These are phyloP conservation scores for Colletotrichum phormii DNA, from an alignment of 2,329 filamentous ascomycete genomes.

Conservation along the genomic window DNA sequence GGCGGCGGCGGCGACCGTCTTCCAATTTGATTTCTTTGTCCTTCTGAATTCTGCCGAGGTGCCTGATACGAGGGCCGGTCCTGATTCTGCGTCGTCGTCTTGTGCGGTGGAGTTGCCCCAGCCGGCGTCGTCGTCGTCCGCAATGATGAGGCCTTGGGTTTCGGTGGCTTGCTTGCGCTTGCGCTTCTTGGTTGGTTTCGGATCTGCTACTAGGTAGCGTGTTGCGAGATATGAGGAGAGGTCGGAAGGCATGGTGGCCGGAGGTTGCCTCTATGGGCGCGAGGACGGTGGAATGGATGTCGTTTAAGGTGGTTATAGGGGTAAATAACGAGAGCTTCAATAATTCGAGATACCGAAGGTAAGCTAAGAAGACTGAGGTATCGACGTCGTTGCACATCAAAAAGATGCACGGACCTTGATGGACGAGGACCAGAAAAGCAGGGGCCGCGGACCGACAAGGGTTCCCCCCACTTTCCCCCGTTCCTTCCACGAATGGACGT, in stretches of 20 bases:
- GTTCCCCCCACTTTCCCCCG: neutral
- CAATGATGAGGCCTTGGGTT: slow-evolving; percentile 68
- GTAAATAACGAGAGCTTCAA: neutral
- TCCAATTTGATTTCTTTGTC: slow-evolving; percentile 85
- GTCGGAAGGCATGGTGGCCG: slow-evolving; percentile 62
- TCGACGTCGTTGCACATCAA: slow-evolving; percentile 10
- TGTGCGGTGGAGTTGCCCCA: slow-evolving; percentile 56
- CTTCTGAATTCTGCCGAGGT: slow-evolving; percentile 75
- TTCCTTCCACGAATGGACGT: slow-evolving; percentile 2
- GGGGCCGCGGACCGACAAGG: slow-evolving; percentile 20
- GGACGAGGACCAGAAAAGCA: slow-evolving; percentile 18
- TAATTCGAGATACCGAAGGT: neutral
- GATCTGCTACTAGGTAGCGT: slow-evolving; percentile 80
- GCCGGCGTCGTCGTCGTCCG: slow-evolving; percentile 70
- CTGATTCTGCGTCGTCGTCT: slow-evolving; percentile 66
- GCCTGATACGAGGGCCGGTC: slow-evolving; percentile 60
- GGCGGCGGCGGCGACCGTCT: slow-evolving; percentile 63
- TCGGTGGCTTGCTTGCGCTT: slow-evolving; percentile 67
- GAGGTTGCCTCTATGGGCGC: neutral
- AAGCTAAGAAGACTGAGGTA: neutral
- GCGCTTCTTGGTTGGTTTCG: slow-evolving; percentile 69
- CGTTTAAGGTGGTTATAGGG: neutral
- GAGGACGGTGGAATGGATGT: neutral
- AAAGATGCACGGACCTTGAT: slow-evolving; percentile 11
- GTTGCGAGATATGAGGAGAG: slow-evolving; percentile 89